Conservation (phyloP, 1,284 basidiomycete genomes). For the Coriolopsis trogii region DNA sequence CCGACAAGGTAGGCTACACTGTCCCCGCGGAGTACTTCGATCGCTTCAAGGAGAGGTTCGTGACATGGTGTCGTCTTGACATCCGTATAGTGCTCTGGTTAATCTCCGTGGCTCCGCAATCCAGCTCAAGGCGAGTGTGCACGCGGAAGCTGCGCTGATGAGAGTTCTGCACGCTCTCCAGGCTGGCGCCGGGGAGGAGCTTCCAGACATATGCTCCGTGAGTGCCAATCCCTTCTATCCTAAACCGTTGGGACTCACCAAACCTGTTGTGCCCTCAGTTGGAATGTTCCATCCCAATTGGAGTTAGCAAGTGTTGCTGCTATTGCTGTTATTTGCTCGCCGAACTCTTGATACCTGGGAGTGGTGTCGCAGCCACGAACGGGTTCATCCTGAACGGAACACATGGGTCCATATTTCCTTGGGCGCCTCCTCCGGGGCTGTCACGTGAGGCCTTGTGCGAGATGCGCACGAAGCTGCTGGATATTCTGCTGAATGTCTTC, state of each 20-base stretch:
- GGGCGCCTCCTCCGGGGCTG: not conserved
- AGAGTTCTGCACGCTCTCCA: not conserved
- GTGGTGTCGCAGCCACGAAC: not conserved
- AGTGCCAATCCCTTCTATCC: not conserved
- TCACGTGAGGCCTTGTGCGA: not conserved
- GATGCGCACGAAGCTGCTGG: not conserved
- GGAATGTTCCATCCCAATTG: not conserved
- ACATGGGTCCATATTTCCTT: not conserved
- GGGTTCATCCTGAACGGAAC: not conserved
- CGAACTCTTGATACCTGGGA: not conserved
- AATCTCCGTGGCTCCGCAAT: not conserved
- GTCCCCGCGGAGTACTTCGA: not conserved
- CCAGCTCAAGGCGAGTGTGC: not conserved
- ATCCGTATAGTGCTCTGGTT: not conserved
- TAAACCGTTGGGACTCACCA: not conserved
- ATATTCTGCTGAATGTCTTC: not conserved
- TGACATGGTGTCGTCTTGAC: not conserved
- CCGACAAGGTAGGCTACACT: not conserved
- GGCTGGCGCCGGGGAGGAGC: not conserved
- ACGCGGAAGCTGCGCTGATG: not conserved
- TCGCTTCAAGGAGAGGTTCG: not conserved
- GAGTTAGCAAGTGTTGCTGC: not conserved
- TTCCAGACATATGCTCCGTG: not conserved
- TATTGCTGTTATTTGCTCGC: not conserved
- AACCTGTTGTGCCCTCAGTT: not conserved